phyloP scores from a whole-genome alignment of 176 grass and related monocot genomes.

The Eleusine indica region DNA sequence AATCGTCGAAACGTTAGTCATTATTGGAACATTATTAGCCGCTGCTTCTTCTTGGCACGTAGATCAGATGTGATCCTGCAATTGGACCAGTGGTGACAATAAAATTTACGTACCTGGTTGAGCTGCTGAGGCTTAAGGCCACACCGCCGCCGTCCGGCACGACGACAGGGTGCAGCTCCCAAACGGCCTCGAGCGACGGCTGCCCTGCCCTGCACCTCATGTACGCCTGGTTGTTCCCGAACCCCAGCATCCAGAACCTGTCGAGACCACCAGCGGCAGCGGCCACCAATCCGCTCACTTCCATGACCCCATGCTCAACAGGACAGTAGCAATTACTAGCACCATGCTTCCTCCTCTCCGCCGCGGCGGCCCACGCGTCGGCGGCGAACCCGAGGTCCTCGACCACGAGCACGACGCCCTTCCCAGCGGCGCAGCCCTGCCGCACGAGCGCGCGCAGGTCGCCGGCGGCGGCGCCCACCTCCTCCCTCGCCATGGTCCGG shows the following conservation, averaged over 20 bases:
- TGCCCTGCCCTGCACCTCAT: slow-evolving; percentile 55
- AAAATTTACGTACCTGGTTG: slow-evolving; percentile 47
- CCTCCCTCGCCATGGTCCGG: slow-evolving; percentile 47
- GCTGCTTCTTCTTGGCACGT: neutral
- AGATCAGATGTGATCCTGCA: no score
- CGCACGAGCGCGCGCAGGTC: slow-evolving; percentile 67
- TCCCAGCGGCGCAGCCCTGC: slow-evolving; percentile 48
- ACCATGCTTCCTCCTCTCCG: slow-evolving; percentile 34
- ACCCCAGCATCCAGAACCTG: slow-evolving; percentile 72
- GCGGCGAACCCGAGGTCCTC: slow-evolving; percentile 74
- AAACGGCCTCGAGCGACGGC: slow-evolving; percentile 71
- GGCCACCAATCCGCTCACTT: slow-evolving; percentile 59
- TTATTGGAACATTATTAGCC: neutral
- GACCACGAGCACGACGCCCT: slow-evolving; percentile 68
- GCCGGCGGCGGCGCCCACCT: slow-evolving; percentile 56
- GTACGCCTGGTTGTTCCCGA: slow-evolving; percentile 59
- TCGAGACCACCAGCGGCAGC: slow-evolving; percentile 25
- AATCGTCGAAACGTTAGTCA: neutral
- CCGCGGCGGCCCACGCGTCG: slow-evolving; percentile 51
- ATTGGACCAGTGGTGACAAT: no score
- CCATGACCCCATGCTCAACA: slow-evolving; percentile 82
- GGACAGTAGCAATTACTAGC: slow-evolving; percentile 51
- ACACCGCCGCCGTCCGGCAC: slow-evolving; percentile 45
- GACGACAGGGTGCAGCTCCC: slow-evolving; percentile 60
- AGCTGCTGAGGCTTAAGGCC: slow-evolving; percentile 51